Percentiles rank a stretch among this genome's conserved stretches.
These are phyloP conservation scores for Dothiorella sarmentorum DNA, from an alignment of 2,329 filamentous ascomycete genomes.

Conservation along the genomic window DNA sequence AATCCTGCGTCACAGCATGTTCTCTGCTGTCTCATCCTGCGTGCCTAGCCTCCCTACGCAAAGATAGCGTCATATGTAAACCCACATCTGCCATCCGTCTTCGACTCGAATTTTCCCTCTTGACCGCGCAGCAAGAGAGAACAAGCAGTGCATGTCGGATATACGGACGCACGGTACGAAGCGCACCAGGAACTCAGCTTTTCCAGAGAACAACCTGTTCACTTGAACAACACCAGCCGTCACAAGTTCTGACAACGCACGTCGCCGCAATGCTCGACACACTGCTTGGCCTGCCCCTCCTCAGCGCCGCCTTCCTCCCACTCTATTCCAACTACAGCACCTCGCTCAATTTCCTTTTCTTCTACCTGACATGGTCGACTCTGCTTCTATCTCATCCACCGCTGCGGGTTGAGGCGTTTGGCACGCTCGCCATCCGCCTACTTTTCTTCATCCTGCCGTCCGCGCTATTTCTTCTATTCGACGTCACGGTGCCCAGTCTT, in stretches of 20 bases:
- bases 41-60: background rate
- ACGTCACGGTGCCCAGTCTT: constrained; percentile 66
- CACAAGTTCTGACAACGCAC: background rate
- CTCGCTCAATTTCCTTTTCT: constrained; percentile 80
- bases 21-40: too few species aligned
- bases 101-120: background rate
- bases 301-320: constrained; percentile 68
- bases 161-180: background rate
- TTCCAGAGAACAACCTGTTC: background rate
- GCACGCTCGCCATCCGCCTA: constrained; percentile 63
- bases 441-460: constrained; percentile 73
- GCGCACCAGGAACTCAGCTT: background rate
- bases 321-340: constrained; percentile 64
- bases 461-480: constrained; percentile 68
- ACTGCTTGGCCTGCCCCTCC: constrained; percentile 38
- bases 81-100: too few species aligned
- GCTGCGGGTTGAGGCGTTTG: constrained; percentile 70
- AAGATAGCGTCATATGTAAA: background rate
- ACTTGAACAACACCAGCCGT: background rate
- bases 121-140: too few species aligned
- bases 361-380: constrained; percentile 86
- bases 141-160: too few species aligned
- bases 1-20: too few species aligned
- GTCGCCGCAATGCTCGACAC: constrained; percentile 20
- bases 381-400: constrained; percentile 74